Base-by-base conservation (phyloP, 2,329 filamentous ascomycete genomes). In the Rhinocladiella similis region DNA sequence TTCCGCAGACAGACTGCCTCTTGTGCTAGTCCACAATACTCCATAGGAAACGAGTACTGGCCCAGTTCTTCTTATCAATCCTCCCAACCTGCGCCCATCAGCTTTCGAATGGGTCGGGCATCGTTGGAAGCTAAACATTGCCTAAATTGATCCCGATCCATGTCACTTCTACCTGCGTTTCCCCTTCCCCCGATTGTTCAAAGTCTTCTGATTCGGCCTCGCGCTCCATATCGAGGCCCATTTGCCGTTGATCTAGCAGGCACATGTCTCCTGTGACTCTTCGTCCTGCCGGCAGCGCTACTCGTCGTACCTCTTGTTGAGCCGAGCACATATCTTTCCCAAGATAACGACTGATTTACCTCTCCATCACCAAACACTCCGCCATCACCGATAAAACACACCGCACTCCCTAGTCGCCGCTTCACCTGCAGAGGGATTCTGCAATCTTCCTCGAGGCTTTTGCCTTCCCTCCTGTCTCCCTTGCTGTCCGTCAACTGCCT, bases 191-290 rank as follows among this genome's bases (percentile, higher is more conserved):
- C 59, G 59, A 62, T 62, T 59, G 54, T 53, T 54, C 22, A 47
- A 22, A 39, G 50, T 25, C 45, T 27, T 59, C 54, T 62, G 59
- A 62, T 62, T 62, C 59, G 59, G 53, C 36, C 50, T 54, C 27
- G 22, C 47, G 19, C 16, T n/a, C 25, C 43, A 33, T n/a, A 43
- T 39, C 36, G 45, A 57, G 56, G 45, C 47, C 59, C 59, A 62
- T 62, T 59, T 54, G 38, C 50, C 53, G 50, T 20, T 35, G 25
- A 29, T 47, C 50, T 51, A 50, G 47, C 50, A 56, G 56, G 59
- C 59, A 62, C 59, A 62, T 62, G 59, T 56, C 54, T 59, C 56
- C 56, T 50, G 29, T 51, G 50, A 53, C 50, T 47, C 48, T 50
- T 47, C 35, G 27, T 10, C 29, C 39, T 57, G 53, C 56, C 59